Conservation (phyloP, 768 basidiomycete genomes). For the Grammothele lineata region DNA sequence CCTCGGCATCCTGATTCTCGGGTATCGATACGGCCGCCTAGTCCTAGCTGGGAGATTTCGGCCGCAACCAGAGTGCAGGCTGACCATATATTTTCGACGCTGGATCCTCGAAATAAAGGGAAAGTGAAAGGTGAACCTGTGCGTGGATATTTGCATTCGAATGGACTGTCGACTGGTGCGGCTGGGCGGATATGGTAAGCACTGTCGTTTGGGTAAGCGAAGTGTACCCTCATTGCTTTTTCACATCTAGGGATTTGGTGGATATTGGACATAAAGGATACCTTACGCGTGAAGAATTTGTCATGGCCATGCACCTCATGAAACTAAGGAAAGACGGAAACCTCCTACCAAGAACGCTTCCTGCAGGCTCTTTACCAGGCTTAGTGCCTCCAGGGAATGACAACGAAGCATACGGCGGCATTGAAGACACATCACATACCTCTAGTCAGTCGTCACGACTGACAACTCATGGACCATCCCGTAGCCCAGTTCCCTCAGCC, state of each 20-base stretch:
- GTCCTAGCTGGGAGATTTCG: conserved; percentile 9
- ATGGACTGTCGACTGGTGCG: conserved; percentile 9
- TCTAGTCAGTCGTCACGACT: too few species aligned
- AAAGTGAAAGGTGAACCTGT: conserved; percentile 7
- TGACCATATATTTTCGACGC: conserved; percentile 11
- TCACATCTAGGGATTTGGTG: conserved; percentile 11
- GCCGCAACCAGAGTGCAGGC: conserved; percentile 8
- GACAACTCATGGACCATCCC: too few species aligned
- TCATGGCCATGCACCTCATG: conserved; percentile 19
- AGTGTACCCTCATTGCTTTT: neutral
- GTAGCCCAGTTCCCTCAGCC: neutral
- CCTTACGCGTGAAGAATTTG: conserved; percentile 15
- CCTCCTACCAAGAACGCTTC: too few species aligned
- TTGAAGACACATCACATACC: too few species aligned
- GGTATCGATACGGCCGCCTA: neutral
- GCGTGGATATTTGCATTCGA: conserved; percentile 9
- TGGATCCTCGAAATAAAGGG: conserved; percentile 14
- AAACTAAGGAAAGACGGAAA: conserved; percentile 15
- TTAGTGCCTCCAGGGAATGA: too few species aligned
- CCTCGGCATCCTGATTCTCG: conserved; percentile 1
- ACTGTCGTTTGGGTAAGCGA: too few species aligned
- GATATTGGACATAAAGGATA: conserved; percentile 15
- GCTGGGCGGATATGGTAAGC: conserved; percentile 19
- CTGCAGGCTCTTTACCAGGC: too few species aligned
- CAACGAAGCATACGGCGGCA: too few species aligned